A percentile compares a stretch with the other conserved stretches of the same genome.
Evolutionary conservation across 805 yeast genomes (phyloP).

Genomic region (Yarrowia alimentaria): DNA sequence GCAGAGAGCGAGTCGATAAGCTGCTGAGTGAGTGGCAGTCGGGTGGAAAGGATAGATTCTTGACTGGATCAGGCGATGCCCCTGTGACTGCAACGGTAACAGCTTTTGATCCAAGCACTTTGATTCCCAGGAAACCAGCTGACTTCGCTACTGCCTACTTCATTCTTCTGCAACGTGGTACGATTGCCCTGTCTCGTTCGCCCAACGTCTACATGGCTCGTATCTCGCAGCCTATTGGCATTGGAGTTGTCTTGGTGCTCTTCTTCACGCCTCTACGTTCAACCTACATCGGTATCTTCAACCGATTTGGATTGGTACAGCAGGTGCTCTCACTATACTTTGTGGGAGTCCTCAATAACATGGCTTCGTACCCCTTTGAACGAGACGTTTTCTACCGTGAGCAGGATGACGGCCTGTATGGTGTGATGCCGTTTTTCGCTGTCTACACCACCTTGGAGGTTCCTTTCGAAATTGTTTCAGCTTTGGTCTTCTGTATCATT

Average conservation of each 20-base stretch:
- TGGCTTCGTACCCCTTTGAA: slow-evolving; percentile 72
- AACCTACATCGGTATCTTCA: slow-evolving; percentile 51
- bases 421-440: slow-evolving; percentile 59
- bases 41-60: slow-evolving; percentile 1
- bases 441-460: slow-evolving; percentile 60
- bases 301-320: slow-evolving; percentile 74
- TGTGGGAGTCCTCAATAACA: slow-evolving; percentile 75
- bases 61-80: no score
- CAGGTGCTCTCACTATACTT: slow-evolving; percentile 70
- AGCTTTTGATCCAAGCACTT: slow-evolving; percentile 32
- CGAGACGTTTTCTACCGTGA: slow-evolving; percentile 77
- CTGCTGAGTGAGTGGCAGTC: slow-evolving; percentile 45
- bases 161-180: slow-evolving; percentile 43
- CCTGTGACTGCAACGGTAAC: no score
- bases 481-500: slow-evolving; percentile 58
- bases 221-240: slow-evolving; percentile 58
- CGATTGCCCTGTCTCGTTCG: slow-evolving; percentile 48
- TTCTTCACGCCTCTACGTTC: slow-evolving; percentile 62
- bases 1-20: slow-evolving; percentile 44
- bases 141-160: slow-evolving; percentile 5
- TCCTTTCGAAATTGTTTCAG: slow-evolving; percentile 64
- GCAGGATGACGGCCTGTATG: slow-evolving; percentile 68
- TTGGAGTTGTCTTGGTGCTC: slow-evolving; percentile 64
- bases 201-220: slow-evolving; percentile 64
- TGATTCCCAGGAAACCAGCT: slow-evolving; percentile 33